Evolutionary conservation across 2,329 filamentous ascomycete genomes (phyloP), one percentile per base, ranked within the genome.

Genomic region (Sclerotinia minor): DNA sequence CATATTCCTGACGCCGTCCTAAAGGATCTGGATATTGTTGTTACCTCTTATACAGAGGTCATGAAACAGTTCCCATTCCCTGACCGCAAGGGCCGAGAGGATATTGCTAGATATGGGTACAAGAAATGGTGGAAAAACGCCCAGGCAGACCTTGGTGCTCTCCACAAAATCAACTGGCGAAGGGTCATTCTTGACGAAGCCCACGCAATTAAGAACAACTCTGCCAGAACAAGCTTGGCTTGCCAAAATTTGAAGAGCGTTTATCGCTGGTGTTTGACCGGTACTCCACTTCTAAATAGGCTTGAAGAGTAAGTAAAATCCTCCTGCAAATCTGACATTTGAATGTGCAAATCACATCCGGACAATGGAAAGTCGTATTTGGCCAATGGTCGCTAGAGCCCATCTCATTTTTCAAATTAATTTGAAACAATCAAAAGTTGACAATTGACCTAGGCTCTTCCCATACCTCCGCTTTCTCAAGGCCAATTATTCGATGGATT

Each of bases 1-100:
- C 65, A 69, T 4, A 58, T 72, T 17, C 52, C 68, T 1, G 4
- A 47, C 0, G 52, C 49, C 0, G 53, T 74, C 3, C 47, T 77
- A 1, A 29, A 68, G 26, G 71, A 73, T 58, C 38, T 70, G 0
- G 74, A 77, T 69, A 73, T 77, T 32, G 75, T 76, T 1, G 21
- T 77, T 7, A 72, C 72, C 3, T 72, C 68, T 1, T 77, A 76
- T 35, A 60, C 68, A 2, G 75, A 76, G 47, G 74, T 77, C 6
- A 71, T 72, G 72, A 72, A 68, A 92, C 1, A 94, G 92, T 6
- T 98, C 92, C 79, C 83, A 94, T 73, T 93, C 96, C 76, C 96
- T 95, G 76, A 94, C 96, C 96, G 96, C 78, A 85, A 89, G 73
- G 92, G 94, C 64, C 92, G 96, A 76, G 89, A 95, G 72, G 90